Base-by-base conservation (phyloP, 768 basidiomycete species). In the Cystobasidium onofrii region DNA sequence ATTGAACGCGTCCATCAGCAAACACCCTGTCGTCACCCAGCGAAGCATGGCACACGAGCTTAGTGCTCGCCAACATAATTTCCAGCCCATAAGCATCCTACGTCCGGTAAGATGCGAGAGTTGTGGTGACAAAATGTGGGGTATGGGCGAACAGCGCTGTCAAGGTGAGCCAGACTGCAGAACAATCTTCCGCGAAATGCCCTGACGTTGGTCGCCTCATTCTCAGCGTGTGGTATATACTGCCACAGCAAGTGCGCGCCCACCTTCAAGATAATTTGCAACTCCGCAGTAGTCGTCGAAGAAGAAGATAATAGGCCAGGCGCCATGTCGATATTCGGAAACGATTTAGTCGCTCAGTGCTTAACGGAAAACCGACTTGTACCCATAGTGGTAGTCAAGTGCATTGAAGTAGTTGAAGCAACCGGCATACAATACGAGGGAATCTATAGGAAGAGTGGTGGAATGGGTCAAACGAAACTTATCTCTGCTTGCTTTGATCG, bases 61-160 rank as follows among this genome's bases (percentile, higher is more conserved):
- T 17, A 15, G 23, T 81, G 80, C 78, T 76, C 78, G 84, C 41
- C 88, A 90, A 72, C 96, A 99, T 80, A 86, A 85, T 75, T 98
- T 98, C 85, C 90, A 92, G 79, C 92, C 90, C 76, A 83, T 91
- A 76, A 95, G 88, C 78, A 86, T 93, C 33, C 83, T 98, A 73
- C 87, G 94, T 43, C 90, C 96, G 73, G 88, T 91, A 33, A 86
- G 91, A 50, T 99, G 96, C 80, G 96, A 98, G 78, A 89, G 94
- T 69, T 99, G 96, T 80, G 89, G 88, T 39, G 96, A 98, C 80
- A 99, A 98, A 84, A 88, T 98, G 88, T 99, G 94, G 93, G 95
- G 95, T 7, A 87, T 93, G n/a, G 92, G 94, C 52, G 83, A 84
- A 79, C 84, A 91, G 66, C 88, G 91, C 36, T 99, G 96, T 80